phyloP scores from a whole-genome alignment of 2,329 filamentous ascomycete species.

The Rhexocercosporidium sp. region DNA sequence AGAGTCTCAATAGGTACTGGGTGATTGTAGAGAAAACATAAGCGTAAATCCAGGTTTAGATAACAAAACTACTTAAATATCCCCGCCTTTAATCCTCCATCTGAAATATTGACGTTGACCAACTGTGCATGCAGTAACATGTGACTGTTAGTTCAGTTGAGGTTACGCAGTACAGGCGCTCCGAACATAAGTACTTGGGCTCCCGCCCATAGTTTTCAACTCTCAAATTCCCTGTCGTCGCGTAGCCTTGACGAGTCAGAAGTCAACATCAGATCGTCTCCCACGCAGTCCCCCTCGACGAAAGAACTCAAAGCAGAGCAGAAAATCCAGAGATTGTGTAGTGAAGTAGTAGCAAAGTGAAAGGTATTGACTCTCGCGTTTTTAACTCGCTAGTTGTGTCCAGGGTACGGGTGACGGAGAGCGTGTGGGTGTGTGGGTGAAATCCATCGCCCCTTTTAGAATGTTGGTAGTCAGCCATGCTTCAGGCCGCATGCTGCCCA shows the following conservation, averaged over 20 bases:
- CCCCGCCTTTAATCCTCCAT: too few relatives aligned
- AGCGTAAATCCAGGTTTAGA: too few relatives aligned
- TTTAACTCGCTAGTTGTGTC: background rate
- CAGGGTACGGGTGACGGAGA: background rate
- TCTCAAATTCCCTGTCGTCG: background rate
- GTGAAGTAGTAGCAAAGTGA: background rate
- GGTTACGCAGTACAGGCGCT: background rate
- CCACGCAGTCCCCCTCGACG: too few relatives aligned
- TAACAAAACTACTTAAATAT: too few relatives aligned
- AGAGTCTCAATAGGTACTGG: too few relatives aligned
- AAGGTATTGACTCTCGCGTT: constrained; percentile 1
- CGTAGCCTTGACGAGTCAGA: background rate
- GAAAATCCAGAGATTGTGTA: background rate
- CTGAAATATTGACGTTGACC: too few relatives aligned
- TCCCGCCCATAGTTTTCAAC: background rate
- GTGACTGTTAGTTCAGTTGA: background rate
- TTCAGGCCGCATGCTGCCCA: constrained; percentile 3
- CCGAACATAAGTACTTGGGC: background rate
- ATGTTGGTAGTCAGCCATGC: constrained; percentile 6
- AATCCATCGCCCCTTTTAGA: constrained; percentile 9
- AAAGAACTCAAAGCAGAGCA: background rate
- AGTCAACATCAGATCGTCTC: background rate
- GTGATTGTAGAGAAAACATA: too few relatives aligned
- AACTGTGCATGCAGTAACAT: background rate
- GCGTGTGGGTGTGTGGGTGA: background rate